phyloP scores from a whole-genome alignment of 768 basidiomycete species.

The Suillus spraguei region DNA sequence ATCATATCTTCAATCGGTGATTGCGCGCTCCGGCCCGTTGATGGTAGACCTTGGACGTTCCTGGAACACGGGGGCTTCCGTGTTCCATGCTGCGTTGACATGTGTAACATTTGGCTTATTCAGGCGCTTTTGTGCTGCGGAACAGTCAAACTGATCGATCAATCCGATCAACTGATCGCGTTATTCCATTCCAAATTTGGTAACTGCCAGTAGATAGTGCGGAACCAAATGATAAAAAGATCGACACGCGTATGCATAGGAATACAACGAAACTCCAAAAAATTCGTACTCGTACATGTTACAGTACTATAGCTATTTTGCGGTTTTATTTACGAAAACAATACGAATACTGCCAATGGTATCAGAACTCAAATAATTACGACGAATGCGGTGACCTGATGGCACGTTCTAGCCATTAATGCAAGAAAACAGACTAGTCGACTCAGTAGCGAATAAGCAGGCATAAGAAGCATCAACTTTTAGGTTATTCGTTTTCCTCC shows the following conservation, averaged over 20 bases:
- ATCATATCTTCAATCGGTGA: slow-evolving; percentile 23
- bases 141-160: background rate
- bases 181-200: background rate
- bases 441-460: slow-evolving; percentile 12
- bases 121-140: background rate
- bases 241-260: slow-evolving; percentile 15
- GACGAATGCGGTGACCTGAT: slow-evolving; percentile 18
- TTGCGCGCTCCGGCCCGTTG: slow-evolving; percentile 22
- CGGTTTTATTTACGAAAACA: slow-evolving; percentile 24
- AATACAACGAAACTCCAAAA: slow-evolving; percentile 35
- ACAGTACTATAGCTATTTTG: slow-evolving; percentile 18
- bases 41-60: slow-evolving; percentile 9
- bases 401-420: slow-evolving; percentile 21
- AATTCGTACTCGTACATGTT: slow-evolving; percentile 26
- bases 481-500: slow-evolving; percentile 9
- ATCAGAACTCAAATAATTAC: slow-evolving; percentile 26
- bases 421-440: slow-evolving; percentile 23
- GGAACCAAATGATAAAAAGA: slow-evolving; percentile 10
- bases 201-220: background rate
- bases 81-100: slow-evolving; percentile 9
- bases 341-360: slow-evolving; percentile 19
- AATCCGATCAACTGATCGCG: slow-evolving; percentile 1
- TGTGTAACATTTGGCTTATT: slow-evolving; percentile 16
- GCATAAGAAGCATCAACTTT: slow-evolving; percentile 17
- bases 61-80: slow-evolving; percentile 7